These are phyloP conservation scores for Yarrowia sp. DNA, from an alignment of 805 yeast genomes.

Conservation along the genomic window DNA sequence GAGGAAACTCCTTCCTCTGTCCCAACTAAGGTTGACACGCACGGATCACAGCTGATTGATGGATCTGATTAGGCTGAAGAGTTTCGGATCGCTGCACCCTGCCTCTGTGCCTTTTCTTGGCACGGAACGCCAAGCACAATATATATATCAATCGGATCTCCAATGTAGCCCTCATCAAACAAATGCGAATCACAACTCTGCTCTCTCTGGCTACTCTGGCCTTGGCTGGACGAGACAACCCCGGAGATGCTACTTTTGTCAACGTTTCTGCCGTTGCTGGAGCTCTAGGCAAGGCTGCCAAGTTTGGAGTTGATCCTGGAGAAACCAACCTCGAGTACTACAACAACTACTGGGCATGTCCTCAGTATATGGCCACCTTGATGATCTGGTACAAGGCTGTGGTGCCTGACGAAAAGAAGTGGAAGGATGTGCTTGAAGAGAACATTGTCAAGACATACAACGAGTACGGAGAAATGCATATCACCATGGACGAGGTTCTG, in stretches of 20 bases:
- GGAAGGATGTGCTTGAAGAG: background rate
- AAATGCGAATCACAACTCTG: background rate
- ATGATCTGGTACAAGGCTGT: background rate
- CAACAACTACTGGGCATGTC: conserved; percentile 29
- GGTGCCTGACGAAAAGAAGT: background rate
- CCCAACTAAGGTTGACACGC: no score
- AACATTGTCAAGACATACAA: background rate
- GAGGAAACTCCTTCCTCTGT: no score
- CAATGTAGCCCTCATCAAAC: background rate
- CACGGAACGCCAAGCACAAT: background rate
- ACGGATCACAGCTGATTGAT: no score
- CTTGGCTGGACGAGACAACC: background rate
- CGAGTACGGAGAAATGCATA: background rate
- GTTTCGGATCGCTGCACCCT: no score
- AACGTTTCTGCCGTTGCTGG: background rate
- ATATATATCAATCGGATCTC: background rate
- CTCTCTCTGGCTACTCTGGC: background rate
- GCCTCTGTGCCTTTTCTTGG: background rate
- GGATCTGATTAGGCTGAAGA: no score
- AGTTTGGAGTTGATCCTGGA: conserved; percentile 60
- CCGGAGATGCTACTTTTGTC: background rate
- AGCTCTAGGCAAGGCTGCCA: background rate
- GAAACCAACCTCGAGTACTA: conserved; percentile 70
- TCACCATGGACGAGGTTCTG: background rate
- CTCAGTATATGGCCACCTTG: background rate